A percentile compares a stretch with the other conserved stretches of the same genome.
These are phyloP conservation scores for Parmelia sp. DNA, from an alignment of 495 filamentous ascomycete genomes.

Conservation along the genomic window DNA sequence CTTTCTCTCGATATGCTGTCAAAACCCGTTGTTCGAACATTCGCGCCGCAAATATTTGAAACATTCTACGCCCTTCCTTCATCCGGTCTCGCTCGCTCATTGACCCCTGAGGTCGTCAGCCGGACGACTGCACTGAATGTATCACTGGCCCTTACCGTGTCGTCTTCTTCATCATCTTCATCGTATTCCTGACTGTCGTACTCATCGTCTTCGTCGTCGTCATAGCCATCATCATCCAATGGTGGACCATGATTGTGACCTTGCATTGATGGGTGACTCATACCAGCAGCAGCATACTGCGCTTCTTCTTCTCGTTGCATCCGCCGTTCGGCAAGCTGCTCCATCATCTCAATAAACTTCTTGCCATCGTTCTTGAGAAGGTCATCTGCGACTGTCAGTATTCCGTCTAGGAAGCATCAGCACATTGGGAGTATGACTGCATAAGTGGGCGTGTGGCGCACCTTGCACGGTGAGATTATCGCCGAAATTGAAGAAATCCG, in stretches of 20 bases:
- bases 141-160: constrained; percentile 52
- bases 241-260: constrained; percentile 57
- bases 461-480: constrained; percentile 96
- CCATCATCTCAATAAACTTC: constrained; percentile 99
- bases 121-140: constrained; percentile 30
- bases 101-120: constrained; percentile 59
- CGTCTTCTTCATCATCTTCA: constrained; percentile 78
- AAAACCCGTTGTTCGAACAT: constrained; percentile 99
- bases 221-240: constrained; percentile 68
- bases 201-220: constrained; percentile 68
- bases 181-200: constrained; percentile 86
- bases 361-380: constrained; percentile 97
- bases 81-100: constrained; percentile 98
- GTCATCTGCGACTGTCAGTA: constrained; percentile 97
- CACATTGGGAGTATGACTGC: constrained; percentile 31
- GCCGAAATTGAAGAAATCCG: constrained; percentile 94
- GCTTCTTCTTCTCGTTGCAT: constrained; percentile 96
- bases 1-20: constrained; percentile 94
- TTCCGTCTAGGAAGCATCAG: constrained; percentile 68
- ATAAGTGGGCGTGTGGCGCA: constrained; percentile 44
- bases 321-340: constrained; percentile 91
- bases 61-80: constrained; percentile 98
- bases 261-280: constrained; percentile 43
- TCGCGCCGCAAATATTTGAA: constrained; percentile 96
- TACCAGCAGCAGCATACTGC: constrained; percentile 53